Evolutionary conservation across 2,329 filamentous ascomycete species (phyloP), one percentile per base, ranked within the genome.

Genomic region (Trichoderma pleuroti): DNA sequence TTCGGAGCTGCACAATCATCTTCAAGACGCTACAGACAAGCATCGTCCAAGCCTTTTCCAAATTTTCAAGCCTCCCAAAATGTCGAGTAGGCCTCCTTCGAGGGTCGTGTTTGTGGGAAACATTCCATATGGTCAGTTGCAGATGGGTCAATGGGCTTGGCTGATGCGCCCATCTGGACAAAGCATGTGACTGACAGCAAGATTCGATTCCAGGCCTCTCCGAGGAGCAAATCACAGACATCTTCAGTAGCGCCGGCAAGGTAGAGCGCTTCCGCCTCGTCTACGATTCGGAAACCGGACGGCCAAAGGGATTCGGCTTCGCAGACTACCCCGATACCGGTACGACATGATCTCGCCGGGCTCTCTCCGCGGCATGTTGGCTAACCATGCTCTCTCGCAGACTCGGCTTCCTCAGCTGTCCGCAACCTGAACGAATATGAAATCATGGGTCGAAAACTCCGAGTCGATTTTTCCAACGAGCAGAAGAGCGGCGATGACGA

Each of bases 391-490:
- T 16, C 30, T 56, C 24, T 32, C 39, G 10, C 52, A 90, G 89
- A 91, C 76, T 91, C 94, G 30, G 96, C 96, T 36, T 93, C 95
- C 46, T 97, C 94, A 2, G 96, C 96, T 3, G 95, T 98, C 61
- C 91, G 95, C 75, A 98, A 99, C 79, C 85, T 98, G 66, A 97
- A 98, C 83, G 94, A 97, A 80, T 91, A 93, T 82, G 95, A 98
- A 80, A 90, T 98, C 78, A 97, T 97, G 91, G 94, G 94, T 69
- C 90, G 96, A 77, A 97, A 97, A 81, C 87, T 99, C 73, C 90
- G 94, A 72, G 96, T 99, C 70, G 96, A 98, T 81, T 99, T 97
- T 82, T 96, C 93, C 71, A 97, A 97, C 80, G 95, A 98, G 80
- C 93, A 93, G 74, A 91, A 91, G 75, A 91, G 87, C 73, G 90